Conservation (phyloP, 495 filamentous ascomycete genomes). For the Aspergillus panamensis region DNA sequence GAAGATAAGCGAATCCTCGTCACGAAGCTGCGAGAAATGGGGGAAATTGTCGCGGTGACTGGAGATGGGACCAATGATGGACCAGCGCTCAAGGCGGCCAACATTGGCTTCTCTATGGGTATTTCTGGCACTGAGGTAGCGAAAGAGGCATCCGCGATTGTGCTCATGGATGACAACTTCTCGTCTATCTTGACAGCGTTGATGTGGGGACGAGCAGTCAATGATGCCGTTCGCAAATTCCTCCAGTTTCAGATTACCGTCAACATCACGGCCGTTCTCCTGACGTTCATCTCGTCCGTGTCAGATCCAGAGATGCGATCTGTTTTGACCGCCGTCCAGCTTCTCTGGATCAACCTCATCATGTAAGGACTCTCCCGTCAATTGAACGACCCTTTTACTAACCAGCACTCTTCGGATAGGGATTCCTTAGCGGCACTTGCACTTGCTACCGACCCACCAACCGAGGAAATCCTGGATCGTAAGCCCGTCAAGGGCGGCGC, state of each 20-base stretch:
- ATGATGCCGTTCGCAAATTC: constrained; percentile 79
- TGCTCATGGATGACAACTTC: constrained; percentile 84
- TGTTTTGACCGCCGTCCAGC: constrained; percentile 73
- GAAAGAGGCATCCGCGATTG: constrained; percentile 77
- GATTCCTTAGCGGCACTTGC: constrained; percentile 58
- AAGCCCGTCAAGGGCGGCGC: constrained; percentile 64
- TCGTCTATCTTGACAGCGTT: constrained; percentile 72
- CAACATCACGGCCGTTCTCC: constrained; percentile 72
- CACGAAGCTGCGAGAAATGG: constrained; percentile 63
- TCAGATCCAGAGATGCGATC: constrained; percentile 53
- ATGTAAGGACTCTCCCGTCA: constrained; percentile 34
- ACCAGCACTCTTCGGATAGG: constrained; percentile 56
- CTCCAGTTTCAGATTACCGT: constrained; percentile 78
- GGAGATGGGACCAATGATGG: constrained; percentile 94
- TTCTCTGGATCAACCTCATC: constrained; percentile 81
- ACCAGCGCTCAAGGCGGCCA: constrained; percentile 84
- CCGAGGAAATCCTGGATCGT: constrained; percentile 66
- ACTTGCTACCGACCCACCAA: constrained; percentile 73
- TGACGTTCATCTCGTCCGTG: constrained; percentile 73
- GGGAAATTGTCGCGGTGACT: constrained; percentile 87
- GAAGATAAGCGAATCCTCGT: constrained; percentile 68
- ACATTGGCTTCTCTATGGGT: constrained; percentile 72
- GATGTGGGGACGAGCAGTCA: constrained; percentile 82
- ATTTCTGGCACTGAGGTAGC: constrained; percentile 62
- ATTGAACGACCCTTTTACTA: neutral